Evolutionary conservation across 306 rosid species (phyloP).

Genomic region (Sindora glabra): DNA sequence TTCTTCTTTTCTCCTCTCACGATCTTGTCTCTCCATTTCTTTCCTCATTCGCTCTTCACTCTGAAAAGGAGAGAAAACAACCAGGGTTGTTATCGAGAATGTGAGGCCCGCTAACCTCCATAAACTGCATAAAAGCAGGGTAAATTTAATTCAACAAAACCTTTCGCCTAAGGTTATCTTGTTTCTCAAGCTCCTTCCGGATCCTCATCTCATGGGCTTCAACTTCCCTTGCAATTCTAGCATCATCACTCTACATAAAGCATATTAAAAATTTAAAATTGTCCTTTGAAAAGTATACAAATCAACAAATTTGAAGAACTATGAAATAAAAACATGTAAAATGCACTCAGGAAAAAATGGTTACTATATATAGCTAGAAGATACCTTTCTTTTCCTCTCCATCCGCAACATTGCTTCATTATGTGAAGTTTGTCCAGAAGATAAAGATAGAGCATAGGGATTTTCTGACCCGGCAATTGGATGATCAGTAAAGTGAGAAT

Average conservation of each 20-base stretch:
- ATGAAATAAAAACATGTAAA: slow-evolving; percentile 11
- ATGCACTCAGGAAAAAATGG: slow-evolving; percentile 1
- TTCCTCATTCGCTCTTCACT: slow-evolving; percentile 76
- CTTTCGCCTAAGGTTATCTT: slow-evolving; percentile 85
- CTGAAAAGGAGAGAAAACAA: slow-evolving; percentile 27
- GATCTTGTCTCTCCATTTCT: slow-evolving; percentile 89
- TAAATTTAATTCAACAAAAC: slow-evolving; percentile 28
- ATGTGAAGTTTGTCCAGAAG: slow-evolving; percentile 46
- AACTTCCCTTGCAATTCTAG: slow-evolving; percentile 56
- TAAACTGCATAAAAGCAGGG: neutral
- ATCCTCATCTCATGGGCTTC: slow-evolving; percentile 80
- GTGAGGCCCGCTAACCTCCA: neutral
- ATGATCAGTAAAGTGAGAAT: slow-evolving; percentile 50
- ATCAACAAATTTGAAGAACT: neutral
- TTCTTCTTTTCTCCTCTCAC: slow-evolving; percentile 93
- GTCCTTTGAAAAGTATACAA: slow-evolving; percentile 4
- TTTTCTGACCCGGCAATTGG: slow-evolving; percentile 50
- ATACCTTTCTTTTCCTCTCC: slow-evolving; percentile 87
- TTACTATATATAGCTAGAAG: slow-evolving; percentile 6
- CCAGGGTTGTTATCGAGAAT: slow-evolving; percentile 6
- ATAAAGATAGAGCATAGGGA: slow-evolving; percentile 31
- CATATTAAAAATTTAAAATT: slow-evolving; percentile 8
- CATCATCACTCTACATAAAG: slow-evolving; percentile 65
- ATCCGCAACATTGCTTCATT: slow-evolving; percentile 43
- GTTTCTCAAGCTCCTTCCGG: slow-evolving; percentile 89